These are phyloP conservation scores for Camellia sinensis DNA, from an alignment of 148 eudicot genomes.

Conservation along the genomic window DNA sequence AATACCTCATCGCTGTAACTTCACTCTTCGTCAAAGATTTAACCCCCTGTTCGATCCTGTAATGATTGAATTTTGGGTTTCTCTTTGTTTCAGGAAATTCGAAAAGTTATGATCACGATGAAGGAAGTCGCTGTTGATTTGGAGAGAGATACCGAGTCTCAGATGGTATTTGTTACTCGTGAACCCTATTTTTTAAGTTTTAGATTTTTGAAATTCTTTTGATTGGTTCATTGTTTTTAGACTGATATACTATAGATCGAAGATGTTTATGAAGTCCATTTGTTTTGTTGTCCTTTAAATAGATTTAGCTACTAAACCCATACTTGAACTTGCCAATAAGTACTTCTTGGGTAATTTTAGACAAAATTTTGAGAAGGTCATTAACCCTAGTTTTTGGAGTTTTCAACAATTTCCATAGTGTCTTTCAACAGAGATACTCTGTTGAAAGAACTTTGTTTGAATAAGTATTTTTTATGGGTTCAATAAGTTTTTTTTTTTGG, in stretches of 20 bases:
- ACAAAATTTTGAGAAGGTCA: not conserved
- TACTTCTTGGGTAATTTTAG: too few species aligned
- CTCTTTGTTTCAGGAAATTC: constrained; percentile 57
- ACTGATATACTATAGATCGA: not conserved
- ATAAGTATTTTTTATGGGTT: too few species aligned
- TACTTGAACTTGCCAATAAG: not conserved
- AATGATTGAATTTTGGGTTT: not conserved
- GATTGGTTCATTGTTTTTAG: not conserved
- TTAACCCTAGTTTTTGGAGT: not conserved
- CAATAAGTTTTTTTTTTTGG: too few species aligned
- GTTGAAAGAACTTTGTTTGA: too few species aligned
- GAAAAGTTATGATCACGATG: constrained; percentile 39
- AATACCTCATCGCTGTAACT: constrained; percentile 50
- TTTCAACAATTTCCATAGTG: not conserved
- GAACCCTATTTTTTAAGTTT: constrained; percentile 25
- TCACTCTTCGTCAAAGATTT: not conserved
- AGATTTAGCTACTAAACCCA: not conserved
- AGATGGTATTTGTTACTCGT: constrained; percentile 36
- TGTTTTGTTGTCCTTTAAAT: too few species aligned
- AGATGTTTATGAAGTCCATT: not conserved
- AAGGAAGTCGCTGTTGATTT: constrained; percentile 68
- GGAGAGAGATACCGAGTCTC: constrained; percentile 50
- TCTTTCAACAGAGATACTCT: not conserved
- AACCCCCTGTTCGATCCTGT: not conserved
- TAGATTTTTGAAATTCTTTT: not conserved